Conservation (phyloP, 1,284 basidiomycete genomes). For the Pholiota adiposa region DNA sequence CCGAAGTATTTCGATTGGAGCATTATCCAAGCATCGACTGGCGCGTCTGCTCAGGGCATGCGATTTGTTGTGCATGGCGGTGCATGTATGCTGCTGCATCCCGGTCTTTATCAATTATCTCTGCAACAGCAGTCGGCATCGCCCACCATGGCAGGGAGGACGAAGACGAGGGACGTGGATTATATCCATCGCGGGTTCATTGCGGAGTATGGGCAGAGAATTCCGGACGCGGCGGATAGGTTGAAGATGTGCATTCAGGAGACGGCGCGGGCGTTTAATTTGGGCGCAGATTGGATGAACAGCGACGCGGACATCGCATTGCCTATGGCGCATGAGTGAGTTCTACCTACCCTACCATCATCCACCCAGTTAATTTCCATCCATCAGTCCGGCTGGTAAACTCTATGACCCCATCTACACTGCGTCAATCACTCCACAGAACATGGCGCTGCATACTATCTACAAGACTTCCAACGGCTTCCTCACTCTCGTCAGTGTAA, state of each 20-base stretch:
- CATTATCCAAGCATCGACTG: slow-evolving; percentile 35
- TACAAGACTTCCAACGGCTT: slow-evolving; percentile 50
- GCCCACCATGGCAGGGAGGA: slow-evolving; percentile 36
- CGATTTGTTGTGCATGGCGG: slow-evolving; percentile 70
- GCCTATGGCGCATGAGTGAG: slow-evolving; percentile 64
- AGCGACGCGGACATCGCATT: slow-evolving; percentile 68
- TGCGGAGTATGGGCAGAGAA: slow-evolving; percentile 45
- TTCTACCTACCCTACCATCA: no score
- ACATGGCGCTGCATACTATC: slow-evolving; percentile 58
- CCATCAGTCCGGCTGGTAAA: slow-evolving; percentile 37
- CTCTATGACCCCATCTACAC: slow-evolving; percentile 62
- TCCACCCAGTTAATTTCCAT: neutral
- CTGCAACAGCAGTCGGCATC: slow-evolving; percentile 32
- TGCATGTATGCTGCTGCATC: slow-evolving; percentile 69
- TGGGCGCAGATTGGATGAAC: slow-evolving; percentile 77
- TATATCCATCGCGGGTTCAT: slow-evolving; percentile 64
- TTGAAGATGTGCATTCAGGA: slow-evolving; percentile 57
- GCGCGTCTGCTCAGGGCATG: slow-evolving; percentile 33
- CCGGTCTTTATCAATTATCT: slow-evolving; percentile 41
- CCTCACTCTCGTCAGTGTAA: slow-evolving; percentile 60
- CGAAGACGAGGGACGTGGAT: slow-evolving; percentile 66
- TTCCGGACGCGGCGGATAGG: slow-evolving; percentile 50
- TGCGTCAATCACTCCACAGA: slow-evolving; percentile 52
- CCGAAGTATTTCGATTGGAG: slow-evolving; percentile 22
- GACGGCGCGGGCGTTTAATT: slow-evolving; percentile 52